Evolutionary conservation across 2,329 filamentous ascomycete species (phyloP), one percentile per base, ranked within the genome.

Genomic region (Xylaria sp.): DNA sequence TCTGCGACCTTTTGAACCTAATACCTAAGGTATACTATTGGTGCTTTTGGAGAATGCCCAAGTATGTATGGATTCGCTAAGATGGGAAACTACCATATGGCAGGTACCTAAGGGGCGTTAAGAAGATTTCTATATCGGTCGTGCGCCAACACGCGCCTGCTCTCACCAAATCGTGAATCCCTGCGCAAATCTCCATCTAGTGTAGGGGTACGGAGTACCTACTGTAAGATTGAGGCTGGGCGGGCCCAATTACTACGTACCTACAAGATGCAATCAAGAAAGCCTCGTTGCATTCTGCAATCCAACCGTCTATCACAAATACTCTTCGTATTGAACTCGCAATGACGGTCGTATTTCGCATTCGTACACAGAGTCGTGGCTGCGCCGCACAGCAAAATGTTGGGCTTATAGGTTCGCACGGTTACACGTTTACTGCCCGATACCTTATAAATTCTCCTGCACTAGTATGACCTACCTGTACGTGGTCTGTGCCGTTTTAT

Each of bases 401-500:
- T 18, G 1, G 12, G 13, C 18, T 20, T 15, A 15, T 48, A 28
- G 28, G 28, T 4, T 28, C 28, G 44, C 7, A 8, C 39, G 12
- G 0, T 41, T 41, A 41, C 12, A 41, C 2, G 12, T 41, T 5
- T 41, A 18, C 2, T 41, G 12, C 39, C 34, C 34, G 34, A 41
- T 34, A 50, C 25, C 39, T 10, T 8, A 37, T 37, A 37, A 37
- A 37, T 37, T 37, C 46, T 4, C 5, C 9, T 28, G 28, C 3
- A 28, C 28, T 28, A 13, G 37, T 23, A 23, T 56, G n/a, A 62
- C 28, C 46, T 69, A 62, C 28, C 46, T 69, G 28, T 28, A 28
- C 28, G 28, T 28, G 67, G 67, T 66, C 61, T 65, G 66, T 68
- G 66, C 66, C 20, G 48, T 18, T 18, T 20, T 46, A 59, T 39